Base-by-base conservation (phyloP, 371 early-diverging fungal species). In the Dichotomocladium elegans region DNA sequence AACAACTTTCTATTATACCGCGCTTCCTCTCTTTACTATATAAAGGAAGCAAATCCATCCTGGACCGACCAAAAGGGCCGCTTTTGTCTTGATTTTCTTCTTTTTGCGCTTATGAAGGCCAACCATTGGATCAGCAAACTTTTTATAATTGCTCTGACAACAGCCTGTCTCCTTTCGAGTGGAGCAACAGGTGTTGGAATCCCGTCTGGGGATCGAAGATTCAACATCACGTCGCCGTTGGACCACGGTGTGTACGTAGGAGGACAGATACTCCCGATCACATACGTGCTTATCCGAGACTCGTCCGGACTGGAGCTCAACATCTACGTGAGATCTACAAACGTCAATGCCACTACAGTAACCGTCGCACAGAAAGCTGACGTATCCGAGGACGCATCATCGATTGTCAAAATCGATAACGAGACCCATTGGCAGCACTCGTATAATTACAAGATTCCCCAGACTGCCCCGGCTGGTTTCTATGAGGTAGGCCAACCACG, bases 251-350 rank as follows among this genome's bases (percentile, higher is more conserved):
- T 53, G 4, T 64, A 60, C 43, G 65, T 64, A 9, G 53, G 48
- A 42, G 65, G 57, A 0, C 53, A 60, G 30, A 46, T 29, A 43
- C 55, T 49, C 55, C 70, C 50, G 57, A 70, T 66, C 11, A 60
- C 60, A 2, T 66, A 61, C 49, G 43, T 57, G 12, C 37, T 60
- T n/a, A 40, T 65, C 4, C 44, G 47, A 17, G 51, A 57, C 11
- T 44, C 50, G 10, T 30, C 51, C 6, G 53, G 58, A 31, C 28
- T 61, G 24, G 30, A 58, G 21, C 31, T 66, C 19, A 58, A 58
- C 24, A 61, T 66, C n/a, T 58, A 47, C 30, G 22, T 66, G 53
- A 25, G 40, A 8, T 50, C 57, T 10, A 12, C 27, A 6, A 49
- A 51, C 30, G 33, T 55, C 40, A 58, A 60, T 25, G 27, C 14